These are phyloP conservation scores for Fraxinus greggii DNA, from an alignment of 305 asterid species.

Conservation along the genomic window DNA sequence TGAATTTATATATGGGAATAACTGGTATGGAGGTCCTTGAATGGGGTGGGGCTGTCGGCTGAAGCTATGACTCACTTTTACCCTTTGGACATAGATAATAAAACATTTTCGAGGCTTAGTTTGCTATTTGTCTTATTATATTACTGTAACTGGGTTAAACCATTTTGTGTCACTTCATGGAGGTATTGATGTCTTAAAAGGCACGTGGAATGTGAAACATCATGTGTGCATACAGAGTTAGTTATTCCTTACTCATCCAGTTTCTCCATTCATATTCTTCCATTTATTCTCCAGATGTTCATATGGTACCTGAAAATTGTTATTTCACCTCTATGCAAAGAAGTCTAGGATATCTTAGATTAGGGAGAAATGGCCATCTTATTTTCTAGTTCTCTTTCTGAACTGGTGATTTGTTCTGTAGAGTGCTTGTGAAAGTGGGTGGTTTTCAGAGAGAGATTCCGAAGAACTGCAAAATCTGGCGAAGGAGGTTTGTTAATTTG, in stretches of 20 bases:
- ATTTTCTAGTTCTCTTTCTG: conserved; percentile 15
- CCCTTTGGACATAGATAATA: not conserved
- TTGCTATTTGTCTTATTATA: conserved; percentile 10
- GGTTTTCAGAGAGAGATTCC: conserved; percentile 75
- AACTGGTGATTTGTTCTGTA: conserved; percentile 34
- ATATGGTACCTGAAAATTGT: conserved; percentile 9
- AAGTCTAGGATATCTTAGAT: conserved; percentile 5
- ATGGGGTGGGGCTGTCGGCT: not conserved
- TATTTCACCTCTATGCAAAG: conserved; percentile 16
- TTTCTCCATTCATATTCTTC: not conserved
- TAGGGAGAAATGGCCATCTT: conserved; percentile 6
- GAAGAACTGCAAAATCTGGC: conserved; percentile 62
- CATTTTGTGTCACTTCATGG: conserved; percentile 2
- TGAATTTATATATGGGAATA: conserved; percentile 10
- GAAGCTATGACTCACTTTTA: not conserved
- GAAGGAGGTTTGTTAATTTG: conserved; percentile 45
- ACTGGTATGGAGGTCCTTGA: not conserved
- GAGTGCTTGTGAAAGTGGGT: conserved; percentile 78
- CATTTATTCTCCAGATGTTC: conserved; percentile 12
- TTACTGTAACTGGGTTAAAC: conserved; percentile 14
- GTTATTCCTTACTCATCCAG: not conserved
- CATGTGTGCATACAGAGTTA: conserved; percentile 1
- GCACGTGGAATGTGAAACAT: conserved; percentile 4
- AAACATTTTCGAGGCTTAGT: conserved; percentile 11
- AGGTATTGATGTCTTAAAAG: not conserved